Percentiles rank a stretch among this genome's conserved stretches.
Evolutionary conservation across 257 asterid genomes (phyloP).

Genomic region (Datura wrightii): DNA sequence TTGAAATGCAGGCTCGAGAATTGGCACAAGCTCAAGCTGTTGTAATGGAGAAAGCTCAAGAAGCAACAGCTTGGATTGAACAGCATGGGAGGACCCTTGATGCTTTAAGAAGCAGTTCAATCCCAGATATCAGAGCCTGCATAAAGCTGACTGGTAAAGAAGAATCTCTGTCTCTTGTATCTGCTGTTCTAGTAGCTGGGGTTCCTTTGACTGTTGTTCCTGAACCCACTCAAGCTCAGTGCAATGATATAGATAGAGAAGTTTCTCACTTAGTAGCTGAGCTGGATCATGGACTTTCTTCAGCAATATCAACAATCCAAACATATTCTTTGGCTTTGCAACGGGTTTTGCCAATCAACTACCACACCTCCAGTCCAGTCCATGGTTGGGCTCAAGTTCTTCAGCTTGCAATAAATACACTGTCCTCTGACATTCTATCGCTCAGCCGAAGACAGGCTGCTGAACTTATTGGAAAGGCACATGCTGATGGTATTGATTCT

Average conservation of each 20-base stretch:
- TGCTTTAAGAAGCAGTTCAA: slow-evolving; percentile 81
- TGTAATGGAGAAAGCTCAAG: slow-evolving; percentile 82
- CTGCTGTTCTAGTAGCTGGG: slow-evolving; percentile 88
- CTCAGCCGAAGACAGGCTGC: slow-evolving; percentile 78
- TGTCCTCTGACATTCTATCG: slow-evolving; percentile 73
- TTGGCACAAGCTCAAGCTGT: slow-evolving; percentile 77
- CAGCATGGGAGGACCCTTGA: slow-evolving; percentile 91
- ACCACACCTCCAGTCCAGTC: slow-evolving; percentile 85
- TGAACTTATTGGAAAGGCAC: slow-evolving; percentile 64
- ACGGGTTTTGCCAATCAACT: slow-evolving; percentile 82
- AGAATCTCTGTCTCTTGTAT: slow-evolving; percentile 77
- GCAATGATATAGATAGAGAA: slow-evolving; percentile 89
- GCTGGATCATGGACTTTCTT: slow-evolving; percentile 81
- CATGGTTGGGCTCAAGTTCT: slow-evolving; percentile 95
- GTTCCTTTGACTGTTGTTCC: slow-evolving; percentile 96
- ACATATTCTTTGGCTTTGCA: slow-evolving; percentile 89
- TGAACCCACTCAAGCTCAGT: slow-evolving; percentile 94
- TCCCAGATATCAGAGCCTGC: slow-evolving; percentile 69
- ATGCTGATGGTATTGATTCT: slow-evolving; percentile 53
- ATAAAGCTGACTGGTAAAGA: slow-evolving; percentile 62
- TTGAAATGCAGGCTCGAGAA: slow-evolving; percentile 81
- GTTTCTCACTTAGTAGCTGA: slow-evolving; percentile 77
- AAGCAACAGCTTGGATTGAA: slow-evolving; percentile 91
- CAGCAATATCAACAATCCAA: slow-evolving; percentile 78
- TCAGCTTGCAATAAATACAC: slow-evolving; percentile 66